Evolutionary conservation across 768 basidiomycete species (phyloP).

Genomic region (Trametopsis cervina): DNA sequence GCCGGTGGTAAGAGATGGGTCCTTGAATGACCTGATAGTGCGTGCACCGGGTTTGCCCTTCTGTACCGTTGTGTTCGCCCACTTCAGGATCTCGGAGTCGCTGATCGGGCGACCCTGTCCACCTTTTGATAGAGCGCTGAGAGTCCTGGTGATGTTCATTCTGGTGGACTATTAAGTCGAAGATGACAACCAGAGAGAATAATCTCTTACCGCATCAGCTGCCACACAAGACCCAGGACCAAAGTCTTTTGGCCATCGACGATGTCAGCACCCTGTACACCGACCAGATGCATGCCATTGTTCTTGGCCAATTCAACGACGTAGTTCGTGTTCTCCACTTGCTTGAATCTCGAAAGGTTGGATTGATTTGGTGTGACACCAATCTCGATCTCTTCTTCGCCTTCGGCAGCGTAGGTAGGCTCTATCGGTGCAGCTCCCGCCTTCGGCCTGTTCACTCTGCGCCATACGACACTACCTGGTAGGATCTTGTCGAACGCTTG

Average conservation of each 20-base stretch:
- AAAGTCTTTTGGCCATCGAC: constrained; percentile 91
- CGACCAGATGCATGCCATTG: constrained; percentile 92
- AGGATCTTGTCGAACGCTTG: constrained; percentile 96
- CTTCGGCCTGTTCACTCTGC: constrained; percentile 92
- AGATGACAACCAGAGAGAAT: not conserved
- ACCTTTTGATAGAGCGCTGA: constrained; percentile 63
- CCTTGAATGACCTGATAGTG: constrained; percentile 89
- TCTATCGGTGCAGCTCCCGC: constrained; percentile 41
- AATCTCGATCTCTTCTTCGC: constrained; percentile 70
- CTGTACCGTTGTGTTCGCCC: constrained; percentile 90
- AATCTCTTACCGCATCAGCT: constrained; percentile 75
- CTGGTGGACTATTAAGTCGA: constrained; percentile 31
- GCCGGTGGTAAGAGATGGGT: constrained; percentile 81
- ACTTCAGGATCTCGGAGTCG: constrained; percentile 91
- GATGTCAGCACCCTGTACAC: constrained; percentile 97
- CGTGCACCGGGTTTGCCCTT: constrained; percentile 50
- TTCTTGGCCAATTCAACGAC: constrained; percentile 87
- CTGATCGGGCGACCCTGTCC: constrained; percentile 75
- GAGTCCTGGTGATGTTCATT: constrained; percentile 86
- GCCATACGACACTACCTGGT: constrained; percentile 91
- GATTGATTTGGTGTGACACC: constrained; percentile 81
- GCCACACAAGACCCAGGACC: constrained; percentile 96
- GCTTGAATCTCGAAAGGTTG: constrained; percentile 90
- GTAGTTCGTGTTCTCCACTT: constrained; percentile 98
- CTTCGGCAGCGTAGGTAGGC: constrained; percentile 27